Conservation (phyloP, 306 rosid genomes). For the Cucumis melo region DNA sequence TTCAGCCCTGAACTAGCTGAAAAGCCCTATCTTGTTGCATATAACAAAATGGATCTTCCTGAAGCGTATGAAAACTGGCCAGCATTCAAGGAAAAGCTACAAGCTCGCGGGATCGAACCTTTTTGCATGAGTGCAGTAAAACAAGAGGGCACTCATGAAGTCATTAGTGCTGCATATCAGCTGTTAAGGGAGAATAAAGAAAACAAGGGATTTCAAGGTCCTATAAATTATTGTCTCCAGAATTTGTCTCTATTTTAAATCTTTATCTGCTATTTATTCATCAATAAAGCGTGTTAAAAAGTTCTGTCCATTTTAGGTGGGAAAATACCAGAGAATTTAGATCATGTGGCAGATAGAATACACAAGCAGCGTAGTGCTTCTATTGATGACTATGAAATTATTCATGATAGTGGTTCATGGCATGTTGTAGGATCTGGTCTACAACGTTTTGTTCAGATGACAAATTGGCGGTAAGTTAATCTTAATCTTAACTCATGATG, state of each 20-base stretch:
- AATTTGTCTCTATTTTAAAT: not conserved
- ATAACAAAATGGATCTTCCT: slow-evolving; percentile 95
- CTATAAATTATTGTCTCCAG: not conserved
- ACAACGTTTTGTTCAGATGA: slow-evolving; percentile 93
- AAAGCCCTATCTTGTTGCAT: slow-evolving; percentile 78
- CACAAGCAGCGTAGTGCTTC: slow-evolving; percentile 60
- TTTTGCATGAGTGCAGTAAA: slow-evolving; percentile 81
- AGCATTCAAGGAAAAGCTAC: slow-evolving; percentile 54
- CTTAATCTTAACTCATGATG: not conserved
- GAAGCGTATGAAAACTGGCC: slow-evolving; percentile 79
- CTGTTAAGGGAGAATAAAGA: slow-evolving; percentile 41
- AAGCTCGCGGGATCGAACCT: slow-evolving; percentile 53
- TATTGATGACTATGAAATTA: slow-evolving; percentile 69
- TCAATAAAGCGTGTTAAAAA: slow-evolving; percentile 10
- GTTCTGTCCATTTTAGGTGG: slow-evolving; percentile 31
- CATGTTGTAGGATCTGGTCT: slow-evolving; percentile 74
- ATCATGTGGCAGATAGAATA: slow-evolving; percentile 60
- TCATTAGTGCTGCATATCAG: slow-evolving; percentile 59
- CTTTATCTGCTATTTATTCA: not conserved
- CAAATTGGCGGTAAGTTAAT: slow-evolving; percentile 73
- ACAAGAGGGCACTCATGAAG: slow-evolving; percentile 70
- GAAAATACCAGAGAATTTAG: slow-evolving; percentile 32
- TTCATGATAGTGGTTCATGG: slow-evolving; percentile 57
- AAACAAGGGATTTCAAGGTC: slow-evolving; percentile 46
- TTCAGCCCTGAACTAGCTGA: slow-evolving; percentile 87